Percentiles rank a stretch among this genome's conserved stretches.
Evolutionary conservation across 331 rosid genomes (phyloP).

Genomic region (Malus hybrid): DNA sequence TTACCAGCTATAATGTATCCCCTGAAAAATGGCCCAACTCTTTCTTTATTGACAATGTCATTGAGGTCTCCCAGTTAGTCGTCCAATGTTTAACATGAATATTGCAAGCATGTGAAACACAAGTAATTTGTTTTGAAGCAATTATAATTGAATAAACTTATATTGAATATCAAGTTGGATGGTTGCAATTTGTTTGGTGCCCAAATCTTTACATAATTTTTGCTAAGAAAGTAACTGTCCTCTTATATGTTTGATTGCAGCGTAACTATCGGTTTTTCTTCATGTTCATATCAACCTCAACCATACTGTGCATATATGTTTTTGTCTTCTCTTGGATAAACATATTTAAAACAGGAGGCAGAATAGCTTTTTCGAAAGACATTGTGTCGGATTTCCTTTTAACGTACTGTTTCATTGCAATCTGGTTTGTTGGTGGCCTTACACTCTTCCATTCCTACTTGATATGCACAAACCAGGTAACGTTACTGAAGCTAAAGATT

Average conservation of each 20-base stretch:
- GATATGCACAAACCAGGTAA: slow-evolving; percentile 84
- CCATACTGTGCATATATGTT: slow-evolving; percentile 73
- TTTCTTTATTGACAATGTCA: neutral
- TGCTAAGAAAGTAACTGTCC: slow-evolving; percentile 10
- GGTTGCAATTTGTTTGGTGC: slow-evolving; percentile 3
- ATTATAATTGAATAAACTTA: neutral
- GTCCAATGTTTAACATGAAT: neutral
- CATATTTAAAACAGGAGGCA: slow-evolving; percentile 14
- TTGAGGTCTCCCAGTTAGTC: neutral
- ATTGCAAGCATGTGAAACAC: neutral
- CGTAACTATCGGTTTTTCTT: slow-evolving; percentile 87
- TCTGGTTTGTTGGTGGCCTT: slow-evolving; percentile 99
- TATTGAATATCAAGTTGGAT: neutral
- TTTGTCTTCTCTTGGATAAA: slow-evolving; percentile 55
- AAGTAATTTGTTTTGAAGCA: neutral
- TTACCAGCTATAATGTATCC: neutral
- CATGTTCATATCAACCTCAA: slow-evolving; percentile 79
- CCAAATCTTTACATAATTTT: neutral
- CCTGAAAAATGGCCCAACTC: neutral
- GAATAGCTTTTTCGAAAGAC: slow-evolving; percentile 42
- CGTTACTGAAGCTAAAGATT: neutral
- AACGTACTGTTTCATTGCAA: slow-evolving; percentile 64
- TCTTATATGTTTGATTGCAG: slow-evolving; percentile 44
- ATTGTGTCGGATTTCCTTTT: slow-evolving; percentile 54
- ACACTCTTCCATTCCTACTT: slow-evolving; percentile 85